Evolutionary conservation across 1,284 basidiomycete genomes (phyloP), one percentile per base, ranked within the genome.

Genomic region (Cryptococcus deneoformans): DNA sequence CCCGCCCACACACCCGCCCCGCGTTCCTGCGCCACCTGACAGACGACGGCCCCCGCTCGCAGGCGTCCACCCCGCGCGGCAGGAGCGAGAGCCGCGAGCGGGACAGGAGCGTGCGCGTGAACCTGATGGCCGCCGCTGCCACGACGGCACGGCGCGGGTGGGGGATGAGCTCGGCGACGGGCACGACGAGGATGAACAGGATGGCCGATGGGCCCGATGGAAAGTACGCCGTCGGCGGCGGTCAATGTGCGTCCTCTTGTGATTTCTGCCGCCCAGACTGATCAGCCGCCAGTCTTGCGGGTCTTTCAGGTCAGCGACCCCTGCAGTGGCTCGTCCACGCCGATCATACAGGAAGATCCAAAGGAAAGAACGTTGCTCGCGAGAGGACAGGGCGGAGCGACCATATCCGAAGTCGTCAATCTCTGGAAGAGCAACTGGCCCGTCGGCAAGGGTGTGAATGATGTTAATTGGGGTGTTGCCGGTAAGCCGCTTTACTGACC

Each of bases 391-490:
- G 75, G 73, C 9, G 76, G 76, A 10, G 60, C 64, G 14, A 61
- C 64, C 6, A 65, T 78, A 9, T 55, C 59, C n/a, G 75, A 78
- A 55, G 65, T 75, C 1, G 70, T 68, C 49, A 76, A 77, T 60
- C 65, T 78, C 11, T 78, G 77, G 77, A 73, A 70, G 53, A 65
- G 67, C 0, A 63, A 65, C 14, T 75, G 74, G 70, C 60, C 68
- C 1, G 64, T 69, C 5, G 68, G 70, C 14, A 77, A 72, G 56
- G 70, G 71, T 36, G 71, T 77, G 20, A 76, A 73, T 46, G 90
- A 90, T 68, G 84, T 92, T 12, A 87, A 84, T 39, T 93, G 90
- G 90, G 87, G 86, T 40, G 81, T 83, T 60, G 87, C 86, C 55
- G n/a, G n/a, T n/a, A n/a, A n/a, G n/a, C n/a, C n/a, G n/a, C n/a